Conservation (phyloP, 768 basidiomycete genomes). For the Rhodotorula toruloides region DNA sequence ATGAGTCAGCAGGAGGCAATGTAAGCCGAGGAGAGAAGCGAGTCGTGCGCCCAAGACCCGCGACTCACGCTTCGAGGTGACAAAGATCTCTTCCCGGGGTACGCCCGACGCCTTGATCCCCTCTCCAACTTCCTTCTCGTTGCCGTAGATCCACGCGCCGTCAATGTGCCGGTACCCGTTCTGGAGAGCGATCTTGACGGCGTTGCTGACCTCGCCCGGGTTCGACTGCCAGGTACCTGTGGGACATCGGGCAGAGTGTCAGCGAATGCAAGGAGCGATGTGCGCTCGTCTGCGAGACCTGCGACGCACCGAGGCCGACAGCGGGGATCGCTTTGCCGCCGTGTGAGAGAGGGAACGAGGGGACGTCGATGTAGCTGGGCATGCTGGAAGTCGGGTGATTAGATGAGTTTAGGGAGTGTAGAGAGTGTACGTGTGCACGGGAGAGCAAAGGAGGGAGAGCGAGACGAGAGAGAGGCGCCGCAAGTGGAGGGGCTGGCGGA, state of each 20-base stretch:
- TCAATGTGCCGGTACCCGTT: conserved; percentile 58
- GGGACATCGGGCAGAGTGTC: background rate
- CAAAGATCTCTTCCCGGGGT: conserved; percentile 66
- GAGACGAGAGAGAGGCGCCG: background rate
- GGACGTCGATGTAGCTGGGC: conserved; percentile 39
- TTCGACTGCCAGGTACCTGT: conserved; percentile 37
- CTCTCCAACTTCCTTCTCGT: conserved; percentile 61
- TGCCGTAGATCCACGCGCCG: conserved; percentile 40
- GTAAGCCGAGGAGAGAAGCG: background rate
- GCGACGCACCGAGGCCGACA: conserved; percentile 5
- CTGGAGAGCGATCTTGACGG: conserved; percentile 65
- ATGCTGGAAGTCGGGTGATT: background rate
- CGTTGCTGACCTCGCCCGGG: conserved; percentile 61
- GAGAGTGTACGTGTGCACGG: background rate
- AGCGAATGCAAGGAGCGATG: rapidly evolving
- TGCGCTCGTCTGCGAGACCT: background rate
- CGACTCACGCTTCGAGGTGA: conserved; percentile 60
- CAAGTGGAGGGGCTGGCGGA: too few relatives aligned
- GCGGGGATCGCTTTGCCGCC: conserved; percentile 53
- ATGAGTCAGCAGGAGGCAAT: conserved; percentile 23
- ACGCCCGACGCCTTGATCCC: conserved; percentile 74
- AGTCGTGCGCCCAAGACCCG: conserved; percentile 33
- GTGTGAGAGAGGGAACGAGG: conserved; percentile 59
- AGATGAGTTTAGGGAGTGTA: background rate
- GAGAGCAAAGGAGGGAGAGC: background rate